phyloP scores from a whole-genome alignment of 2,329 filamentous ascomycete species.

The Colletotrichum camelliae region DNA sequence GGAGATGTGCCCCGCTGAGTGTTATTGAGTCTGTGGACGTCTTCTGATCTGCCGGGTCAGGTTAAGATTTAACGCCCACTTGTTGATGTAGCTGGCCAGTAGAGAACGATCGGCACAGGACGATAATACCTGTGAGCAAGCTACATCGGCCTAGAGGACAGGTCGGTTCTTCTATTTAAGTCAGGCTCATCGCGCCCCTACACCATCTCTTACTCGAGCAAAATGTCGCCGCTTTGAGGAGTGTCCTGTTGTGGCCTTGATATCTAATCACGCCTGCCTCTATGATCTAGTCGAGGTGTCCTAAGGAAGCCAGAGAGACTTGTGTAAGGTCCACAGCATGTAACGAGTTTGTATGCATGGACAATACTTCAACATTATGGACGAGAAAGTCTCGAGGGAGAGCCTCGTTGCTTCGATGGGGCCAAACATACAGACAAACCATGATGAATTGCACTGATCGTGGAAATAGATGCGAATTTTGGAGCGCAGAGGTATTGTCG shows the following conservation, averaged over 20 bases:
- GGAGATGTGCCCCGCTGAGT: too few relatives aligned
- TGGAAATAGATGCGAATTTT: too few relatives aligned
- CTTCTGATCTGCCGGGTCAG: too few relatives aligned
- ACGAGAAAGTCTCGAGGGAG: neutral
- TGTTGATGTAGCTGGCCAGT: neutral
- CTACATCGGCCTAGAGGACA: neutral
- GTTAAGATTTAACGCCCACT: neutral
- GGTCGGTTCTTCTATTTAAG: neutral
- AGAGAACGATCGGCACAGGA: neutral
- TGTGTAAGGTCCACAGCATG: rapidly evolving
- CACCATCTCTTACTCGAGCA: neutral
- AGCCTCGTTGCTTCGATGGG: neutral
- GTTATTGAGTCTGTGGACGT: too few relatives aligned
- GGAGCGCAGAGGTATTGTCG: neutral
- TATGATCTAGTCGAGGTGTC: rapidly evolving
- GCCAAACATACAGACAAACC: rapidly evolving
- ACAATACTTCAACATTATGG: neutral
- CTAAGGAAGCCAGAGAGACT: rapidly evolving
- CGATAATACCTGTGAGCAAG: neutral
- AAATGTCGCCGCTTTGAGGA: neutral
- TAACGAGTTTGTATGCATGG: rapidly evolving
- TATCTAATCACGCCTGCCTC: neutral
- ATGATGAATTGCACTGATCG: neutral
- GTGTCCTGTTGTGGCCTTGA: too few relatives aligned
- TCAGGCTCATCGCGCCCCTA: neutral